phyloP scores from a whole-genome alignment of 202 grass and related monocot genomes.

The Zoysia matrella region DNA sequence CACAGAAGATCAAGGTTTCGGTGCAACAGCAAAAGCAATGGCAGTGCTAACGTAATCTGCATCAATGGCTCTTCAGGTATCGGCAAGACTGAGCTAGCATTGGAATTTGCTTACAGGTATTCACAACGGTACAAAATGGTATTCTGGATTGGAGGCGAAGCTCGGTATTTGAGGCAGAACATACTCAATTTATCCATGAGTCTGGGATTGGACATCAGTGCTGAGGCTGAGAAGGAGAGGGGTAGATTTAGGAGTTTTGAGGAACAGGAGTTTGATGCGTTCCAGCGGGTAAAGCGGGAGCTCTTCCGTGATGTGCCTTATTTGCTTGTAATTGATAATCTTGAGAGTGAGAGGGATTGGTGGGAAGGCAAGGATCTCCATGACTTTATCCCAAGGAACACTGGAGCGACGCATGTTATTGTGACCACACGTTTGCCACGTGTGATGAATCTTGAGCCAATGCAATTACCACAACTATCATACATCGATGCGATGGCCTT shows the following conservation, averaged over 20 bases:
- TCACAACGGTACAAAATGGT: conserved; percentile 96
- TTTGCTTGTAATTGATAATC: conserved; percentile 95
- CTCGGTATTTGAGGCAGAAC: conserved; percentile 87
- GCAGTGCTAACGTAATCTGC: conserved; percentile 63
- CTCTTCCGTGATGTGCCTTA: conserved; percentile 93
- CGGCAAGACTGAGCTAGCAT: conserved; percentile 87
- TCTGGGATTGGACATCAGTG: conserved; percentile 81
- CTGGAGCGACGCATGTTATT: conserved; percentile 81
- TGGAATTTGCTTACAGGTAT: conserved; percentile 92
- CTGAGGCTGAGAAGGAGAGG: conserved; percentile 93
- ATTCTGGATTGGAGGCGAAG: conserved; percentile 89
- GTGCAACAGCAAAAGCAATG: conserved; percentile 57
- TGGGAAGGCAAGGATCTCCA: conserved; percentile 99
- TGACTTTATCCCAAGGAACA: conserved; percentile 96
- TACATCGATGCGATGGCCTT: conserved; percentile 72
- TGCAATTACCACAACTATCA: conserved; percentile 82
- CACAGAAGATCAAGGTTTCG: conserved; percentile 76
- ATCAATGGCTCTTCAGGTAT: conserved; percentile 82
- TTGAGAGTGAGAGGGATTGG: conserved; percentile 94
- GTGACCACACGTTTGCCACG: conserved; percentile 74
- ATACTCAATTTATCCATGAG: conserved; percentile 85
- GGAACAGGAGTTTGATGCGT: conserved; percentile 93
- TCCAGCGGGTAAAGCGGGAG: conserved; percentile 90
- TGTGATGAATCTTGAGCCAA: conserved; percentile 84
- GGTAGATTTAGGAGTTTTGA: conserved; percentile 92